These are phyloP conservation scores for Haplographium delicatum DNA, from an alignment of 495 filamentous ascomycete genomes.

Conservation along the genomic window DNA sequence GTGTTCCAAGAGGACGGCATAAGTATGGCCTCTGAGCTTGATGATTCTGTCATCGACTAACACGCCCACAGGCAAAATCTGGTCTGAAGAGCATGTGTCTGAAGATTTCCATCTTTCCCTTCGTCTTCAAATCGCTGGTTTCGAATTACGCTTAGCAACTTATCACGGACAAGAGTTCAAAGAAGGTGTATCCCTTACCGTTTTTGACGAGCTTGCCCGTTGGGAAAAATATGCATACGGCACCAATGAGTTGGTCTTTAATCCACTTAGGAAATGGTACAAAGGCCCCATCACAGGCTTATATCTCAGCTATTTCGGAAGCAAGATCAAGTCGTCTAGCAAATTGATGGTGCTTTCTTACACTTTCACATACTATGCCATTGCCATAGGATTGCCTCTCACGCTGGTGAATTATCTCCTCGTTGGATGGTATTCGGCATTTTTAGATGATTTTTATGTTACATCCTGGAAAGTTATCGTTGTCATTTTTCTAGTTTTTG, in stretches of 20 bases:
- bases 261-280: slow-evolving; percentile 49
- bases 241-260: slow-evolving; percentile 63
- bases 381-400: slow-evolving; percentile 58
- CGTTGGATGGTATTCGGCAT: slow-evolving; percentile 44
- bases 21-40: background rate
- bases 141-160: slow-evolving; percentile 55
- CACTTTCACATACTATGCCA: slow-evolving; percentile 54
- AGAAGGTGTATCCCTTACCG: slow-evolving; percentile 69
- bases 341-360: slow-evolving; percentile 57
- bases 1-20: slow-evolving; percentile 40
- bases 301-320: slow-evolving; percentile 25
- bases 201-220: slow-evolving; percentile 67
- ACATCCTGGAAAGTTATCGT: slow-evolving; percentile 46
- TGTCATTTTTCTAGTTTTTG: slow-evolving; percentile 37
- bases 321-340: slow-evolving; percentile 45
- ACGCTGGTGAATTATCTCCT: slow-evolving; percentile 58
- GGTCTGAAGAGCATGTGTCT: slow-evolving; percentile 68
- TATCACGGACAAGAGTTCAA: slow-evolving; percentile 68
- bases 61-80: slow-evolving; percentile 43
- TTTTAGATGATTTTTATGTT: slow-evolving; percentile 49
- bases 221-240: slow-evolving; percentile 78
- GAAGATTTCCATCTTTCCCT: slow-evolving; percentile 75
- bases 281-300: slow-evolving; percentile 53
- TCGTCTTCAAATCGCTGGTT: slow-evolving; percentile 58
- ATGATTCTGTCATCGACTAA: background rate